Evolutionary conservation across 176 grass and related monocot species (phyloP).

Genomic region (Triticum urartu): DNA sequence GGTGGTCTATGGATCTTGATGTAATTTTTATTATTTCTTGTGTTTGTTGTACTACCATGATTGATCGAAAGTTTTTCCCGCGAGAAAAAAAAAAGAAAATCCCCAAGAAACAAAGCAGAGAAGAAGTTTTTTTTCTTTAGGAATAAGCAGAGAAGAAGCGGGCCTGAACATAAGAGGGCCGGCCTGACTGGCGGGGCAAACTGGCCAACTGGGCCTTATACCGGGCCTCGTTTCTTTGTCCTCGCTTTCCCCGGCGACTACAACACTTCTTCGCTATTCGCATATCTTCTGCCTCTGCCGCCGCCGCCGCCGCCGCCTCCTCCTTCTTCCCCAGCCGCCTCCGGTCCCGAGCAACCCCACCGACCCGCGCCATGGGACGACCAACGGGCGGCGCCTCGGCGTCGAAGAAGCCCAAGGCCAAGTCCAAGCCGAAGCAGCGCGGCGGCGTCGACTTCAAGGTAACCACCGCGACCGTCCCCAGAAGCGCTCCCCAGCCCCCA

Average conservation of each 20-base stretch:
- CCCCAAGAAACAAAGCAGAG: too few species aligned
- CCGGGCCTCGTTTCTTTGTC: neutral
- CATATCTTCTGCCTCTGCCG: neutral
- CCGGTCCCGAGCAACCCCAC: neutral
- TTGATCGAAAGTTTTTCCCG: too few species aligned
- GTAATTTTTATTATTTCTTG: too few species aligned
- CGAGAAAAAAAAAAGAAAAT: too few species aligned
- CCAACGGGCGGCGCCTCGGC: conserved; percentile 29
- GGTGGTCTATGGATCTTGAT: too few species aligned
- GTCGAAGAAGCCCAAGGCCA: conserved; percentile 47
- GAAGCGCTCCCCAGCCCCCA: neutral
- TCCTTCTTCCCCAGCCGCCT: neutral
- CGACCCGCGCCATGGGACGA: conserved; percentile 36
- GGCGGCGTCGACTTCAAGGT: conserved; percentile 73
- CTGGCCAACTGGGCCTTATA: neutral
- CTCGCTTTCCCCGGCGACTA: neutral
- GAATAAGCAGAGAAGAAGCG: too few species aligned
- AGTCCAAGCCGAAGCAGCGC: conserved; percentile 52
- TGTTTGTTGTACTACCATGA: too few species aligned
- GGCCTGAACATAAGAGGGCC: neutral
- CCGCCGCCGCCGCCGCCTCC: neutral
- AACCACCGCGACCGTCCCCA: neutral
- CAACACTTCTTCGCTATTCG: neutral
- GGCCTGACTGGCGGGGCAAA: too few species aligned
- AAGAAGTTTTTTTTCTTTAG: too few species aligned